phyloP scores from a whole-genome alignment of 768 basidiomycete species.

The Hygrocybe punicea region DNA sequence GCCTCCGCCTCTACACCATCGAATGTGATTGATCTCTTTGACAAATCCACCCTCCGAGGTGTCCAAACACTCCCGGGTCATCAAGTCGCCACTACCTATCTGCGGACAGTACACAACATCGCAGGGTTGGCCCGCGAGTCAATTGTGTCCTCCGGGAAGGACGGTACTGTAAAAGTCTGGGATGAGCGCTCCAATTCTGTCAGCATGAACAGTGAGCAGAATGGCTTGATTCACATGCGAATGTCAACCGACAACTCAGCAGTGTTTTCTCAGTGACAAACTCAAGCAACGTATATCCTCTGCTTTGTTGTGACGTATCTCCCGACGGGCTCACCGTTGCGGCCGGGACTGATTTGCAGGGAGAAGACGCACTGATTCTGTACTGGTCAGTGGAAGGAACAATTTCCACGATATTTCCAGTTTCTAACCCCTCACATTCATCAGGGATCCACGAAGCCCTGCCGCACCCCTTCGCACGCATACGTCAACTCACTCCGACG shows the following conservation, averaged over 20 bases:
- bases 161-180: slow-evolving; percentile 72
- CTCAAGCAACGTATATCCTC: slow-evolving; percentile 39
- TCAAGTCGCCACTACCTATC: slow-evolving; percentile 51
- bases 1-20: slow-evolving; percentile 60
- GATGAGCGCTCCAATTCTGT: slow-evolving; percentile 55
- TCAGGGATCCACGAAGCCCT: slow-evolving; percentile 84
- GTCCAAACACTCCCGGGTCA: slow-evolving; percentile 56
- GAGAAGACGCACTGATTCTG: slow-evolving; percentile 76
- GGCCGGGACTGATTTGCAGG: slow-evolving; percentile 77
- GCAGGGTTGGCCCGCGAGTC: slow-evolving; percentile 41
- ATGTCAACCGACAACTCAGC: slow-evolving; percentile 40
- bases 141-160: slow-evolving; percentile 65
- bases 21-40: slow-evolving; percentile 67
- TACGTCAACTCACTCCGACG: slow-evolving; percentile 87
- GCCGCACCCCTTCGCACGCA: slow-evolving; percentile 69
- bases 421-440: background rate
- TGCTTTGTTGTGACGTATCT: slow-evolving; percentile 71
- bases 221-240: no score
- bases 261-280: slow-evolving; percentile 43
- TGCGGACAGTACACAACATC: slow-evolving; percentile 45
- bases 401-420: background rate
- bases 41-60: slow-evolving; percentile 50
- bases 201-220: slow-evolving; percentile 56
- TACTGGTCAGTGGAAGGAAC: slow-evolving; percentile 61
- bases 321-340: slow-evolving; percentile 68